Evolutionary conservation across 2,329 filamentous ascomycete genomes (phyloP).

Genomic region (Colletotrichum tofieldiae): DNA sequence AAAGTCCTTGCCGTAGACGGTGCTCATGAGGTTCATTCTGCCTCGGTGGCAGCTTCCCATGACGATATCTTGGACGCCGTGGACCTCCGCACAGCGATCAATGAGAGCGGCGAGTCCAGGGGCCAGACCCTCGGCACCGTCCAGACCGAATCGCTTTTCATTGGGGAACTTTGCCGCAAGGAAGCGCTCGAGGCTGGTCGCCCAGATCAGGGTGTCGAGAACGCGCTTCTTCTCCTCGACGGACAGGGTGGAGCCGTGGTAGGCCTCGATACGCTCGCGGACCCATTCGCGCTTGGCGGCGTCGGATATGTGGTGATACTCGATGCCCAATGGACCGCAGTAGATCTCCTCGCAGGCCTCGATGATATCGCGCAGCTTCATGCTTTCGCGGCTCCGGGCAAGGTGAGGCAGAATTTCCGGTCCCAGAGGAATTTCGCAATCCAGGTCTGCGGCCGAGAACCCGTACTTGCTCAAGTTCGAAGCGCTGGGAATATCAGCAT

Average conservation of each 20-base stretch:
- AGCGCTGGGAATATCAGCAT: constrained; percentile 84
- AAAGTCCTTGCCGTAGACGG: constrained; percentile 98
- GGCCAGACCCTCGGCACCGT: constrained; percentile 96
- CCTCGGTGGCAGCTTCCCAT: constrained; percentile 99
- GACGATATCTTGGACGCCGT: constrained; percentile 97
- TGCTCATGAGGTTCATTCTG: constrained; percentile 96
- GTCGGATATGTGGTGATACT: constrained; percentile 99
- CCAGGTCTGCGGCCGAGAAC: constrained; percentile 93
- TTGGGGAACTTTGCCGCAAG: constrained; percentile 98
- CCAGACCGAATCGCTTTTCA: constrained; percentile 98
- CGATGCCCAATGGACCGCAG: constrained; percentile 94
- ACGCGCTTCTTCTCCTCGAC: constrained; percentile 98
- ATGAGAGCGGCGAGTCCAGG: constrained; percentile 99
- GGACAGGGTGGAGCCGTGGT: constrained; percentile 94
- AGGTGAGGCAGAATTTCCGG: constrained; percentile 96
- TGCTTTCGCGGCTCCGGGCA: constrained; percentile 90
- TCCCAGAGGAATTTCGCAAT: constrained; percentile 90
- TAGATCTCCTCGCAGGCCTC: constrained; percentile 94
- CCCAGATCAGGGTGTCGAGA: constrained; percentile 97
- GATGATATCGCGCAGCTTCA: constrained; percentile 97
- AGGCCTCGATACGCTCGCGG: constrained; percentile 92
- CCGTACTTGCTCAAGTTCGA: constrained; percentile 92
- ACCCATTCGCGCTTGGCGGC: constrained; percentile 98
- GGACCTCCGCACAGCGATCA: constrained; percentile 91
- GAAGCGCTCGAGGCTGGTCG: constrained; percentile 96